phyloP scores from a whole-genome alignment of 2,329 filamentous ascomycete species.

The Lecanicillium sp. region DNA sequence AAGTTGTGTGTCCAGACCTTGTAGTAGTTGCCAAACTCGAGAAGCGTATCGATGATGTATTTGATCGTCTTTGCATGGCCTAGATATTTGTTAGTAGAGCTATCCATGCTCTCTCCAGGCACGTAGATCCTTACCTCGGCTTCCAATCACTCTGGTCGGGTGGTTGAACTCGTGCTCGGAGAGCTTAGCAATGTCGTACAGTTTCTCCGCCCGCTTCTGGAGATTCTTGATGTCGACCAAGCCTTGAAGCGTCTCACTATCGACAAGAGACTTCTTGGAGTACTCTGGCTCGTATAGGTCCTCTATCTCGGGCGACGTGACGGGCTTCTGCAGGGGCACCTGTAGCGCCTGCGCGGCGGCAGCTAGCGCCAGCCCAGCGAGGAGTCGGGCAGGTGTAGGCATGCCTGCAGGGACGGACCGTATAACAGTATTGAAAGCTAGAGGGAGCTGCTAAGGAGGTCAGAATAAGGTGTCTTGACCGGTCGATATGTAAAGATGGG shows the following conservation, averaged over 20 bases:
- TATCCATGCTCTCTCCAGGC: too few relatives aligned
- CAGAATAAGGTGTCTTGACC: too few relatives aligned
- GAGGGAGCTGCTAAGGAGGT: too few relatives aligned
- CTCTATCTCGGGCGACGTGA: constrained; percentile 11
- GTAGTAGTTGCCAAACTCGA: constrained; percentile 53
- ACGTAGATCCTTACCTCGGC: constrained; percentile 36
- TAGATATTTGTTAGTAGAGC: constrained; percentile 16
- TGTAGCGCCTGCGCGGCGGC: too few relatives aligned
- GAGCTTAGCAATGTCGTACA: constrained; percentile 55
- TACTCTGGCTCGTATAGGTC: constrained; percentile 2
- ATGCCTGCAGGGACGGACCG: too few relatives aligned
- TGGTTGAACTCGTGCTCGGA: constrained; percentile 55
- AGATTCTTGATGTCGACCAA: constrained; percentile 50
- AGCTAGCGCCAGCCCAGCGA: too few relatives aligned
- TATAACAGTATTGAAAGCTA: too few relatives aligned
- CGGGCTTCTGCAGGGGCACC: background rate
- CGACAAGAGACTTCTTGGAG: constrained; percentile 34
- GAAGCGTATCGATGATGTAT: constrained; percentile 52
- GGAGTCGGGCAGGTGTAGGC: too few relatives aligned
- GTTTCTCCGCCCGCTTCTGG: constrained; percentile 48
- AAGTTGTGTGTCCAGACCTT: constrained; percentile 56
- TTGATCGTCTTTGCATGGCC: constrained; percentile 58
- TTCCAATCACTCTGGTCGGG: constrained; percentile 65
- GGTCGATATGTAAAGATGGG: too few relatives aligned
- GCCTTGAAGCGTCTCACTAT: constrained; percentile 47